Evolutionary conservation across 179 eudicot species (phyloP), one percentile per base, ranked within the genome.

Genomic region (Amaranthus tricolor): DNA sequence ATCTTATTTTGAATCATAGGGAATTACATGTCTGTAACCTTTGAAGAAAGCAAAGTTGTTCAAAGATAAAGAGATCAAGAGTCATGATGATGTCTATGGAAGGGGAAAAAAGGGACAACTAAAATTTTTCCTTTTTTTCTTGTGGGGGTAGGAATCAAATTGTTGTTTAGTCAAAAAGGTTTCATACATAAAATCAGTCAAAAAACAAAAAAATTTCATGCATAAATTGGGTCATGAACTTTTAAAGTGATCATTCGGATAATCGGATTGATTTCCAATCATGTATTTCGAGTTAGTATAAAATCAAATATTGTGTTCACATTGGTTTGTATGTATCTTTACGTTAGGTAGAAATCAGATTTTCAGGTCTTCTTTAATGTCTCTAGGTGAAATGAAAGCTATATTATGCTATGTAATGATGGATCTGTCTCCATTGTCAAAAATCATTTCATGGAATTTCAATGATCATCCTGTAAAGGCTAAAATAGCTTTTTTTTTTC

Each of bases 11-110:
- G 81, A 73, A 77, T 77, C 71, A 77, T 62, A 77, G 80, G 74
- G 84, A 81, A 81, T 81, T 76, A 77, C 75, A 74, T 69, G 84
- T 69, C 59, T 64, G 70, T 43, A 68, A 74, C 81, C 84, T 81
- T 81, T 81, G 76, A 81, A 74, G 69, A 77, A 81, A 81, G 83
- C 75, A 81, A 73, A 73, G 78, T 68, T 43, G 17, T 61, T 66
- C 73, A 77, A 77, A 66, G 69, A 50, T 57, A 77, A 81, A 81
- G 81, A 74, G 40, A 68, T 17, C 10, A 19, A 49, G 43, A 5
- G 62, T 50, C 57, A 81, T 81, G 45, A 81, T 81, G 31, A 50
- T 81, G 84, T 81, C 72, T 73, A 47, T 56, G 8, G 17, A 48
- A 47, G 60, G 6, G 60, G 56, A 31, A 31, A 56, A 75, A 66